Conservation (phyloP, 768 basidiomycete genomes). For the Suillus cothurnatus region DNA sequence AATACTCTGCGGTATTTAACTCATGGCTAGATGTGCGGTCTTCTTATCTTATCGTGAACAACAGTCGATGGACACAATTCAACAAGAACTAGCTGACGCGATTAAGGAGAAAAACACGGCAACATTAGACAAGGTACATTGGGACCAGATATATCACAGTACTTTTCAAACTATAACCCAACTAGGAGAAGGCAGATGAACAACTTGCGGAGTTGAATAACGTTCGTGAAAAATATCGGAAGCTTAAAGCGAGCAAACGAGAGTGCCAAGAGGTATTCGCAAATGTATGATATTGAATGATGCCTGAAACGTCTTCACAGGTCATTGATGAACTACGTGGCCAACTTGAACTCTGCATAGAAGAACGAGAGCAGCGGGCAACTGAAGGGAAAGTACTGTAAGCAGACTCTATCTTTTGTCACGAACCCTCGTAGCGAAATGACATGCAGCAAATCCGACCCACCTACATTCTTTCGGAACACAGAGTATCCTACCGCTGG, state of each 20-base stretch:
- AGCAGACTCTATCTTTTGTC: neutral
- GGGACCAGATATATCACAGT: neutral
- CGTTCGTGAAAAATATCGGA: conserved; percentile 25
- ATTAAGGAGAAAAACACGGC: conserved; percentile 16
- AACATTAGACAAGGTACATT: neutral
- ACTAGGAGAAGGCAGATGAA: conserved; percentile 18
- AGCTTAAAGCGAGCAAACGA: conserved; percentile 17
- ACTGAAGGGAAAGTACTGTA: neutral
- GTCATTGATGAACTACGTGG: conserved; percentile 21
- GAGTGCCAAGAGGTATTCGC: conserved; percentile 24
- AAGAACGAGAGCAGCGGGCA: conserved; percentile 26
- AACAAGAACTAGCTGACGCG: conserved; percentile 16
- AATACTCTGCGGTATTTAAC: conserved; percentile 13
- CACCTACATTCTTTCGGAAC: conserved; percentile 4
- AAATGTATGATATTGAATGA: neutral
- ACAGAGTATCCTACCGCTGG: conserved; percentile 16
- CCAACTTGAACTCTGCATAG: conserved; percentile 16
- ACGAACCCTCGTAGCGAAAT: neutral
- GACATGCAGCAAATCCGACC: neutral
- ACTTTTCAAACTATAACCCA: neutral
- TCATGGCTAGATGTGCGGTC: neutral
- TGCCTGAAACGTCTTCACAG: conserved; percentile 13
- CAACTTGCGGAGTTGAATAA: conserved; percentile 11
- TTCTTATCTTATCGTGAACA: neutral
- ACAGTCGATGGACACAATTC: conserved; percentile 15